Evolutionary conservation across 495 filamentous ascomycete species (phyloP).

Genomic region (Tuber melanosporum): DNA sequence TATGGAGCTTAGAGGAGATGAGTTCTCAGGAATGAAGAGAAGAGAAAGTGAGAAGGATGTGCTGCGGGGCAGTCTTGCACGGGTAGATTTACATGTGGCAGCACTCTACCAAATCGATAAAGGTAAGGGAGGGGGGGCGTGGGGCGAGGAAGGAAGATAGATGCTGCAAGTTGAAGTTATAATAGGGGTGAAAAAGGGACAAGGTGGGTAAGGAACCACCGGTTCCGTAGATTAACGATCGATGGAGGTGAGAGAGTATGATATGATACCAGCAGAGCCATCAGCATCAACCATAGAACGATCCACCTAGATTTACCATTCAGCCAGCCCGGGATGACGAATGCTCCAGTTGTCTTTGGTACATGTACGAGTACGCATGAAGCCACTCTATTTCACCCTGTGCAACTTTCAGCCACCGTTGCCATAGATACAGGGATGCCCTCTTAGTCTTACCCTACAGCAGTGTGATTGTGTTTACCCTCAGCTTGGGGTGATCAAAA

Average conservation of each 20-base stretch:
- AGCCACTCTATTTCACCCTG: neutral
- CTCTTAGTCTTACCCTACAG: neutral
- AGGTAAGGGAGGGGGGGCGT: neutral
- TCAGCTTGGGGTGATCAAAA: neutral
- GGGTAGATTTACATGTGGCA: neutral
- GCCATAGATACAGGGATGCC: neutral
- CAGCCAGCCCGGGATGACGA: neutral
- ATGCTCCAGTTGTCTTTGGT: neutral
- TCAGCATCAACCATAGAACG: neutral
- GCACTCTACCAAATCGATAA: neutral
- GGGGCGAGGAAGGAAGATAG: neutral
- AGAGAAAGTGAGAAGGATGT: neutral
- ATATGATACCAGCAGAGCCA: neutral
- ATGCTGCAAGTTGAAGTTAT: neutral
- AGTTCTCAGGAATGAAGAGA: neutral
- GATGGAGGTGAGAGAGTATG: neutral
- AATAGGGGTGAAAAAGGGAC: neutral
- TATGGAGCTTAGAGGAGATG: neutral
- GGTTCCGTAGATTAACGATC: neutral
- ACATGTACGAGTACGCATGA: neutral
- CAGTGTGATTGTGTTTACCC: neutral
- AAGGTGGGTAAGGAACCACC: neutral
- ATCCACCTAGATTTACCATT: neutral
- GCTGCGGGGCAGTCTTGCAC: neutral
- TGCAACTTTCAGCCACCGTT: neutral